Evolutionary conservation across 768 basidiomycete species (phyloP), one percentile per base, ranked within the genome.

Genomic region (Lactarius hengduanensis): DNA sequence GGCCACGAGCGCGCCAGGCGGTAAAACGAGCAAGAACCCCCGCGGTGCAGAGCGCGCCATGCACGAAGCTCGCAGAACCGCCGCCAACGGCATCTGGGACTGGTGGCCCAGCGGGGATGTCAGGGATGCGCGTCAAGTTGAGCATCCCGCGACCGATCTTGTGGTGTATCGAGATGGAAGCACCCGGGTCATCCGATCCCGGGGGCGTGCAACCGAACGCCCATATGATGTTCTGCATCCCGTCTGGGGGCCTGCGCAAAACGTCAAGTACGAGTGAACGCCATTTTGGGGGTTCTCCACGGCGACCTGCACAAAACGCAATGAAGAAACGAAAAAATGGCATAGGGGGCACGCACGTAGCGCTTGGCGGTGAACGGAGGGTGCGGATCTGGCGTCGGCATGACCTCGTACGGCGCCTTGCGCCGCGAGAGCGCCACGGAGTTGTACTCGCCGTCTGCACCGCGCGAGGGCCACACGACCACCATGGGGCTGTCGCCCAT

Each of bases 401-500:
- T 83, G 5, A 79, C 76, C 66, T 87, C 79, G 7, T 71, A 72
- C 2, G 80, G 69, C 0, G 89, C 85, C 36, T 74, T 76, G n/a
- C 89, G 82, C 71, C 91, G 90, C 10, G 87, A 89, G 28, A 92
- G 74, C 16, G 87, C 88, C 66, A 89, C 78, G 26, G 79, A 74
- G 15, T 4, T 1, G 18, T 59, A 45, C 1, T 38, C 18, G 11
- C 86, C 85, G 69, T 89, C 85, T 22, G 9, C 38, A 18, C 13
- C 66, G 16, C 76, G 74, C 72, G 89, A 87, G 8, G 82, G 77
- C 90, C 89, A 92, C 79, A 86, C 83, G 41, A 91, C 86, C 64
- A 92, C 86, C 88, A 92, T 90, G 0, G 85, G 81, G 10, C 81
- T 77, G 68, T 80, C 77, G 1, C 79, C 73, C 86, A 89, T 88